phyloP scores from a whole-genome alignment of 2,329 filamentous ascomycete genomes.

The Colletotrichum theobromicola region DNA sequence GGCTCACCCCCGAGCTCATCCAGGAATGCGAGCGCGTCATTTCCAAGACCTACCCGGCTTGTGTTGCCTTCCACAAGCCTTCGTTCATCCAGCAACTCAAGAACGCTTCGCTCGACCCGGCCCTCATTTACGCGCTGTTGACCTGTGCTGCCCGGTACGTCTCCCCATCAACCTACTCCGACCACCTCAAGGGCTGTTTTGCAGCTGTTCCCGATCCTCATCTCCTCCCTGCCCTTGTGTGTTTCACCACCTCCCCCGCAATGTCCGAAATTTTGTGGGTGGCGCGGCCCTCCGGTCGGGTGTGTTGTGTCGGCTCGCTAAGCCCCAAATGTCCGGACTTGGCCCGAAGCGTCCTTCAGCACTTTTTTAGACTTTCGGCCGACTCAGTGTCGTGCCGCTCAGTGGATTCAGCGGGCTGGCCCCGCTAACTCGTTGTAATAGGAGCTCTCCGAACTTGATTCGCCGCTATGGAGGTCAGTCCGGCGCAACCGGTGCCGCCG shows the following conservation, averaged over 20 bases:
- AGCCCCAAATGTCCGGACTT: conserved; percentile 14
- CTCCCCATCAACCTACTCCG: neutral
- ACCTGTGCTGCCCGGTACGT: conserved; percentile 64
- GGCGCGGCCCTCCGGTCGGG: conserved; percentile 20
- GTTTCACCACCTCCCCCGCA: conserved; percentile 26
- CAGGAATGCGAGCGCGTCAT: conserved; percentile 66
- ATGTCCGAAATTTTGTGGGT: conserved; percentile 20
- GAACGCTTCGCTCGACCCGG: conserved; percentile 58
- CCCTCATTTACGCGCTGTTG: conserved; percentile 63
- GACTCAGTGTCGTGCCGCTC: neutral
- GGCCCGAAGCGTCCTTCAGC: neutral
- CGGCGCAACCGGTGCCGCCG: conserved; percentile 57
- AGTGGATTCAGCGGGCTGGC: neutral
- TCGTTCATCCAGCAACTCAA: conserved; percentile 67
- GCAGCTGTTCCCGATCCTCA: conserved; percentile 13
- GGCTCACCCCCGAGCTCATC: conserved; percentile 61
- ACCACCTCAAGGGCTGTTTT: neutral
- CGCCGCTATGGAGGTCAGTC: conserved; percentile 62
- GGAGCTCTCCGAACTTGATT: conserved; percentile 61
- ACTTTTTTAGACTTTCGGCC: conserved; percentile 5
- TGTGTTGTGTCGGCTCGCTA: conserved; percentile 10
- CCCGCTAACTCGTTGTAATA: conserved; percentile 28
- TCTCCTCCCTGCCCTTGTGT: conserved; percentile 25
- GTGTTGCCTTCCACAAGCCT: conserved; percentile 68
- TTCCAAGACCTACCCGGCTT: conserved; percentile 65